A percentile compares a stretch with the other conserved stretches of the same genome.
Evolutionary conservation across 176 grass and related monocot species (phyloP).

Genomic region (bread wheat (Triticum aestivum)): DNA sequence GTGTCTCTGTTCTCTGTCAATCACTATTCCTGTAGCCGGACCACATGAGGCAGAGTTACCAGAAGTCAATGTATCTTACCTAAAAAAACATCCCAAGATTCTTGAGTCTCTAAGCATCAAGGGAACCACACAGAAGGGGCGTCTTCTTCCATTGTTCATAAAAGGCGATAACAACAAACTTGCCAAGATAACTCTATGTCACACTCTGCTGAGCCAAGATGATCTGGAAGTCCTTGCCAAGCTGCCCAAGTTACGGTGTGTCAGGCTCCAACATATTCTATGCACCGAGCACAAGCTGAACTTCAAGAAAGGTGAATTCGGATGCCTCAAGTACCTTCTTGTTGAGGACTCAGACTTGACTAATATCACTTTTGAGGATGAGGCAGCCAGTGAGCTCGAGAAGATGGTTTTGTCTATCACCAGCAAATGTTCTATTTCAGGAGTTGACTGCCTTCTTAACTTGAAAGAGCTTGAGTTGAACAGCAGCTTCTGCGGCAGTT

Average conservation of each 20-base stretch:
- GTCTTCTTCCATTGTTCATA: not conserved
- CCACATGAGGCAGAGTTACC: not conserved
- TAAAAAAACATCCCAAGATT: not conserved
- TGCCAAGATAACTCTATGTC: conserved; percentile 26
- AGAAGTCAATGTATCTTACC: not conserved
- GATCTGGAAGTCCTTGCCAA: not conserved
- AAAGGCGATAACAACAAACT: not conserved
- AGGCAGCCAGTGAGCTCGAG: not conserved
- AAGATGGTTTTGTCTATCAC: not conserved
- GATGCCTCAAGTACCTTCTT: no score
- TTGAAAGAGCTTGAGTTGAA: not conserved
- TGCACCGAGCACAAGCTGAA: no score
- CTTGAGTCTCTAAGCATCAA: conserved; percentile 29
- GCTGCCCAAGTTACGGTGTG: not conserved
- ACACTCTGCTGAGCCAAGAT: not conserved
- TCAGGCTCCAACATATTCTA: not conserved
- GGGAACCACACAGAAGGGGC: not conserved
- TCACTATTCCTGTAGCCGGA: not conserved
- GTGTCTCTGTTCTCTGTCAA: not conserved
- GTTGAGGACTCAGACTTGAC: not conserved
- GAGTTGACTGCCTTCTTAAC: not conserved
- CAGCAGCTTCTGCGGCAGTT: not conserved
- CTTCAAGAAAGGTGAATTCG: no score
- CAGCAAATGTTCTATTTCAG: not conserved
- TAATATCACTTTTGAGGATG: not conserved